phyloP scores from a whole-genome alignment of 1,284 basidiomycete genomes.

The Termitomyces sp. region DNA sequence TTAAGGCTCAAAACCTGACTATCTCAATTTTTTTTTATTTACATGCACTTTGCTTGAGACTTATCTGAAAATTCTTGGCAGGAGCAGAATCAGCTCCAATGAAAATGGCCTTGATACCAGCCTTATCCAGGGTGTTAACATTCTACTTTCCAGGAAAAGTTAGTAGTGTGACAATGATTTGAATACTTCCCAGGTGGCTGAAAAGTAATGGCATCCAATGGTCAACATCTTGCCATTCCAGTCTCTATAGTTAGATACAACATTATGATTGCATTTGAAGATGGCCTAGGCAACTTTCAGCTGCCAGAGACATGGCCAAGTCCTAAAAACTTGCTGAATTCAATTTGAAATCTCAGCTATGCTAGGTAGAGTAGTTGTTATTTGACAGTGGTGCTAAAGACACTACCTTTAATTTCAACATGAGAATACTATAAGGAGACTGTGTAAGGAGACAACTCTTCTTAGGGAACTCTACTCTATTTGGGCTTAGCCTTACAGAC shows the following conservation, averaged over 20 bases:
- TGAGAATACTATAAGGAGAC: too few species aligned
- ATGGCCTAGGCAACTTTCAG: not conserved
- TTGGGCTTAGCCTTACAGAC: too few species aligned
- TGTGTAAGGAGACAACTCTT: too few species aligned
- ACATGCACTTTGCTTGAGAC: too few species aligned
- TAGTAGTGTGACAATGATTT: conserved; percentile 4
- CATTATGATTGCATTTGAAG: not conserved
- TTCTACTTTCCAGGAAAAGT: conserved; percentile 9
- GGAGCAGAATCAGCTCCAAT: conserved; percentile 6
- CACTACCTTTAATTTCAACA: too few species aligned
- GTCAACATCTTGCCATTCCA: not conserved
- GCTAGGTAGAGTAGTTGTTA: too few species aligned
- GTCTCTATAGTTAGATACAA: not conserved
- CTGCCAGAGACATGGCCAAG: not conserved
- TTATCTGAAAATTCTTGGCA: conserved; percentile 5
- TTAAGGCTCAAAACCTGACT: too few species aligned
- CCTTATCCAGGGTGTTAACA: not conserved
- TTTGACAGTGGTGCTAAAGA: too few species aligned
- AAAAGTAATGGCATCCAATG: not conserved
- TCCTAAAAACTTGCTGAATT: not conserved
- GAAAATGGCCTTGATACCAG: conserved; percentile 1
- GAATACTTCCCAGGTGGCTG: not conserved
- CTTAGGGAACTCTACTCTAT: too few species aligned
- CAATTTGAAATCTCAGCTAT: not conserved
- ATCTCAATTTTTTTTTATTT: too few species aligned